A percentile compares a stretch with the other conserved stretches of the same genome.
phyloP scores from a whole-genome alignment of 306 rosid genomes.

The Casuarina glauca region DNA sequence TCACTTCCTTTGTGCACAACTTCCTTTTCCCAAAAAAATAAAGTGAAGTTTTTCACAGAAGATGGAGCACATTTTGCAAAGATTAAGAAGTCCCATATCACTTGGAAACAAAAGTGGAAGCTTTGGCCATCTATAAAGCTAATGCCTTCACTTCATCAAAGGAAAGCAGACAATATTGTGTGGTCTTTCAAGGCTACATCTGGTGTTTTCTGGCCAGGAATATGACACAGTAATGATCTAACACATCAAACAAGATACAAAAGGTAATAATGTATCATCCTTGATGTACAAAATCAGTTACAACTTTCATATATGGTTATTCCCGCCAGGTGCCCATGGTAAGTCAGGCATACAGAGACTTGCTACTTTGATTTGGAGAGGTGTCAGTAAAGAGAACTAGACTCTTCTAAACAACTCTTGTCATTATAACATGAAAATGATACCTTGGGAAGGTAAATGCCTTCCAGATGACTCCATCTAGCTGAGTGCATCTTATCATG shows the following conservation, averaged over 20 bases:
- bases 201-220: too few relatives aligned
- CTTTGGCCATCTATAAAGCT: neutral
- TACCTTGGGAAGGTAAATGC: neutral
- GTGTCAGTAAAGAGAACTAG: neutral
- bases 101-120: neutral
- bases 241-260: too few relatives aligned
- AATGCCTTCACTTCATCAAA: neutral
- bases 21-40: neutral
- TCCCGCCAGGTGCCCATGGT: neutral
- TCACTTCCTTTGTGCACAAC: neutral
- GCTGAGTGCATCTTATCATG: neutral
- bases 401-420: conserved; percentile 1
- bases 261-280: neutral
- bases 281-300: neutral
- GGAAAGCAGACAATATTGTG: neutral
- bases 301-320: neutral
- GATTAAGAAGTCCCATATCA: neutral
- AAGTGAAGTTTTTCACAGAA: neutral
- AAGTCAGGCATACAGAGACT: neutral
- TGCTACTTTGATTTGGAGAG: neutral
- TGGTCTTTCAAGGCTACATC: neutral
- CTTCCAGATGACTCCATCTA: neutral
- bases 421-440: neutral
- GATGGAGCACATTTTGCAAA: neutral
- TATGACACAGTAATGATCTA: too few relatives aligned